Evolutionary conservation across 2,329 filamentous ascomycete species (phyloP).

Genomic region (Mariannaea elegans): DNA sequence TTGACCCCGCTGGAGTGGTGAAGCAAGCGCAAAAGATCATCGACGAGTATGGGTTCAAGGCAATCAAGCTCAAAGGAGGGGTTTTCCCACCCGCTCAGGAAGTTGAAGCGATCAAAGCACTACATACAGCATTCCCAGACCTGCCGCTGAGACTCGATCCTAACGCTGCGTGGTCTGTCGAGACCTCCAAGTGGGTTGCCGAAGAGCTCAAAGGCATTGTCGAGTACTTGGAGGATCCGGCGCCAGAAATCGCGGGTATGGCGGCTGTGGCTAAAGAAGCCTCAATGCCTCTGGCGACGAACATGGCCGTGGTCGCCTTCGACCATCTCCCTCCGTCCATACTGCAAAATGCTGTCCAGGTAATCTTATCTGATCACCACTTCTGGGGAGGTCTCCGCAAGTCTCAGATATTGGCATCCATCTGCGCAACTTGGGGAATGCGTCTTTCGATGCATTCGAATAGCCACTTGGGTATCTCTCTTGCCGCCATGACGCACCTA

Average conservation of each 20-base stretch:
- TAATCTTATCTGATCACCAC: slow-evolving; percentile 52
- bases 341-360: slow-evolving; percentile 50
- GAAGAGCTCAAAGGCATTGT: slow-evolving; percentile 48
- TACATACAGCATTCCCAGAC: slow-evolving; percentile 48
- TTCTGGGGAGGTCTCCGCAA: slow-evolving; percentile 55
- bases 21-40: slow-evolving; percentile 49
- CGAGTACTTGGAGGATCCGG: slow-evolving; percentile 52
- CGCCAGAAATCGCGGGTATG: slow-evolving; percentile 53
- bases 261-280: slow-evolving; percentile 52
- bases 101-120: slow-evolving; percentile 49
- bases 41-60: slow-evolving; percentile 53
- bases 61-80: slow-evolving; percentile 54
- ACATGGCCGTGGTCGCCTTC: slow-evolving; percentile 55
- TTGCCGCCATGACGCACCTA: slow-evolving; percentile 54
- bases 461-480: slow-evolving; percentile 52
- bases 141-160: slow-evolving; percentile 49
- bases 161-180: slow-evolving; percentile 51
- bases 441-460: slow-evolving; percentile 55
- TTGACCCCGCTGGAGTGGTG: slow-evolving; percentile 47
- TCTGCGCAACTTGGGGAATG: slow-evolving; percentile 51
- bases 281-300: slow-evolving; percentile 53
- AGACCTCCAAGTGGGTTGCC: slow-evolving; percentile 50
- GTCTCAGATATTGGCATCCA: slow-evolving; percentile 50
- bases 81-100: slow-evolving; percentile 52
- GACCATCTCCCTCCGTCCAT: slow-evolving; percentile 50